A percentile compares a stretch with the other conserved stretches of the same genome.
Evolutionary conservation across 2,329 filamentous ascomycete species (phyloP).

Genomic region (Pseudopyrenochaeta lycopersici): DNA sequence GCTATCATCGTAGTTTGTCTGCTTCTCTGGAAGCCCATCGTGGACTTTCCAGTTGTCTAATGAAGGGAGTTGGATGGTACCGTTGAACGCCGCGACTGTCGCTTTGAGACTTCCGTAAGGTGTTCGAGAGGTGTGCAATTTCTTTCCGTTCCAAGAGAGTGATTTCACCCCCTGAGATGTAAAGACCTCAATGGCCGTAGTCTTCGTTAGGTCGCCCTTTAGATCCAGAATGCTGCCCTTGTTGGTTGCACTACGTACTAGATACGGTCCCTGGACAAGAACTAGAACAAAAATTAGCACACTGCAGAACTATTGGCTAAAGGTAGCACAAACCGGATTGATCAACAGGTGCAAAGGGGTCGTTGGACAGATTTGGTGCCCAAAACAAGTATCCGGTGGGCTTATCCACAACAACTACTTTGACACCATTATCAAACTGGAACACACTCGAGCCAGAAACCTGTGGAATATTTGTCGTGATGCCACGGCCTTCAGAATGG

Average conservation of each 20-base stretch:
- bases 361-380: constrained; percentile 50
- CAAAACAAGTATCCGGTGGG: constrained; percentile 50
- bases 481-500: constrained; percentile 49
- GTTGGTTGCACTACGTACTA: constrained; percentile 44
- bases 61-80: constrained; percentile 48
- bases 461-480: constrained; percentile 42
- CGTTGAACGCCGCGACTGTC: constrained; percentile 31
- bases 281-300: constrained; percentile 26
- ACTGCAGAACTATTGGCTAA: neutral
- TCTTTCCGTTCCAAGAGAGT: constrained; percentile 52
- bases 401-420: constrained; percentile 49
- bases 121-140: constrained; percentile 39
- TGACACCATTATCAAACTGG: constrained; percentile 48
- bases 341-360: constrained; percentile 51
- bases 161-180: constrained; percentile 32
- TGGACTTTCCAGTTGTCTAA: constrained; percentile 58
- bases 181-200: constrained; percentile 50
- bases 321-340: constrained; percentile 36
- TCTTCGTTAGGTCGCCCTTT: constrained; percentile 47
- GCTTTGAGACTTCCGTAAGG: constrained; percentile 50
- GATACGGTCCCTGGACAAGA: constrained; percentile 53
- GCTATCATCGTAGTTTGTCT: constrained; percentile 54
- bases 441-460: constrained; percentile 45
- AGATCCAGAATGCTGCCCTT: constrained; percentile 38
- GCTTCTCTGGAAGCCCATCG: constrained; percentile 61